Conservation (phyloP, 2,329 filamentous ascomycete genomes). For the Emergomyces pasteurianus region DNA sequence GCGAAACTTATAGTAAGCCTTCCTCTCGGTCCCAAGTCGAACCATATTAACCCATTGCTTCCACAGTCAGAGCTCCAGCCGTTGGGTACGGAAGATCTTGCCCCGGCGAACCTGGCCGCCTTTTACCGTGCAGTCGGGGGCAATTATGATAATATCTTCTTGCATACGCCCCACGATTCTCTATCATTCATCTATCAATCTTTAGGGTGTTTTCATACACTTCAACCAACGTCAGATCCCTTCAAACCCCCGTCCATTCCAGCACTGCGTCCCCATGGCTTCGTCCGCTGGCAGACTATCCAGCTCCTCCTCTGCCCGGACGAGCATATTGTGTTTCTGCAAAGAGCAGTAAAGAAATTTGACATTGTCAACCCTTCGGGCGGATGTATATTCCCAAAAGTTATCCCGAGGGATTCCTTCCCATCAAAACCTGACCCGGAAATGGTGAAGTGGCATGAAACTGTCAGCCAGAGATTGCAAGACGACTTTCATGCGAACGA, state of each 20-base stretch:
- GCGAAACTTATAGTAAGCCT: constrained; percentile 56
- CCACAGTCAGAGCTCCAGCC: constrained; percentile 10
- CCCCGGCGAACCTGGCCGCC: constrained; percentile 57
- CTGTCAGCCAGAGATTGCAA: constrained; percentile 58
- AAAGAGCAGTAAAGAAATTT: constrained; percentile 68
- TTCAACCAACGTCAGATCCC: constrained; percentile 59
- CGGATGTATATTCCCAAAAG: constrained; percentile 44
- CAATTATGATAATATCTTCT: constrained; percentile 68
- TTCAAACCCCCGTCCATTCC: constrained; percentile 69
- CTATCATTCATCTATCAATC: constrained; percentile 90
- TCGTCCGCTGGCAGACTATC: constrained; percentile 87
- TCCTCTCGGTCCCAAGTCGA: constrained; percentile 1
- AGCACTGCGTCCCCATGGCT: constrained; percentile 70
- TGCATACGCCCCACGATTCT: constrained; percentile 57
- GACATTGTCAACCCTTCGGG: constrained; percentile 60
- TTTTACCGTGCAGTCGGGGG: constrained; percentile 67
- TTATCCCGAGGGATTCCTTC: constrained; percentile 56
- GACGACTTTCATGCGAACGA: constrained; percentile 43
- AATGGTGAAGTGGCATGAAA: constrained; percentile 78
- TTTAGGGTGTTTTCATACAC: constrained; percentile 76
- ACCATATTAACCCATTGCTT: not conserved
- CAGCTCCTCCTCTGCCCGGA: constrained; percentile 79
- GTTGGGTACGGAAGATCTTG: constrained; percentile 30
- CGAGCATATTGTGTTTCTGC: constrained; percentile 74
- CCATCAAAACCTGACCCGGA: constrained; percentile 61